These are phyloP conservation scores for Rhinocladiella mackenziei DNA, from an alignment of 2,329 filamentous ascomycete species.

Conservation along the genomic window DNA sequence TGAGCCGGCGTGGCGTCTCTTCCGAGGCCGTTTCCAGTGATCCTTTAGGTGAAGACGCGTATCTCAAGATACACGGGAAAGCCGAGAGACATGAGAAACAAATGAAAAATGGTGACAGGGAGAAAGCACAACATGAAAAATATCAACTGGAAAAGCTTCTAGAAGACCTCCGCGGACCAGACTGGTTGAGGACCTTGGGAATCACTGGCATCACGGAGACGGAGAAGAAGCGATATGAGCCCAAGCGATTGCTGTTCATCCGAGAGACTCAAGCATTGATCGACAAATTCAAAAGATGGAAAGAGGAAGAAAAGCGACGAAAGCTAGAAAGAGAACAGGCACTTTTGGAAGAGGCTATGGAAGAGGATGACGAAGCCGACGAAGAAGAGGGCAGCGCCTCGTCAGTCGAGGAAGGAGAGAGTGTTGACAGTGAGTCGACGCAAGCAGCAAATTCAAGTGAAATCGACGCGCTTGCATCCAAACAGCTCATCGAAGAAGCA, in stretches of 20 bases:
- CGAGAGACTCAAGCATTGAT: slow-evolving; percentile 75
- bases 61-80: slow-evolving; percentile 56
- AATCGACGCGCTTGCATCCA: slow-evolving; percentile 66
- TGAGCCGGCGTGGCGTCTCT: slow-evolving; percentile 25
- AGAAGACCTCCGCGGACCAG: slow-evolving; percentile 80
- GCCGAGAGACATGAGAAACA: slow-evolving; percentile 65
- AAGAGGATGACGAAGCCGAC: slow-evolving; percentile 19
- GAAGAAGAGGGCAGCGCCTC: slow-evolving; percentile 24
- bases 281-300: slow-evolving; percentile 84
- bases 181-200: slow-evolving; percentile 91
- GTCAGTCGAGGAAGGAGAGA: slow-evolving; percentile 19
- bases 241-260: slow-evolving; percentile 80
- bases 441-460: slow-evolving; percentile 64
- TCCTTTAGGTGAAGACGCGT: slow-evolving; percentile 54
- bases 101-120: slow-evolving; percentile 63
- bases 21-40: slow-evolving; percentile 40
- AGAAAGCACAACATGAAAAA: slow-evolving; percentile 63
- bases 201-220: slow-evolving; percentile 79
- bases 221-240: slow-evolving; percentile 80
- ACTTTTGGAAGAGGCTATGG: slow-evolving; percentile 44
- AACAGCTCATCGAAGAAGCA: slow-evolving; percentile 72
- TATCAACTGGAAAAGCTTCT: slow-evolving; percentile 64
- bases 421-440: slow-evolving; percentile 15
- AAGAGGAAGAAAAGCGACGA: slow-evolving; percentile 78
- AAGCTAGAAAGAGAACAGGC: slow-evolving; percentile 71